phyloP scores from a whole-genome alignment of 2,329 filamentous ascomycete genomes.

The Colletotrichum sp. region DNA sequence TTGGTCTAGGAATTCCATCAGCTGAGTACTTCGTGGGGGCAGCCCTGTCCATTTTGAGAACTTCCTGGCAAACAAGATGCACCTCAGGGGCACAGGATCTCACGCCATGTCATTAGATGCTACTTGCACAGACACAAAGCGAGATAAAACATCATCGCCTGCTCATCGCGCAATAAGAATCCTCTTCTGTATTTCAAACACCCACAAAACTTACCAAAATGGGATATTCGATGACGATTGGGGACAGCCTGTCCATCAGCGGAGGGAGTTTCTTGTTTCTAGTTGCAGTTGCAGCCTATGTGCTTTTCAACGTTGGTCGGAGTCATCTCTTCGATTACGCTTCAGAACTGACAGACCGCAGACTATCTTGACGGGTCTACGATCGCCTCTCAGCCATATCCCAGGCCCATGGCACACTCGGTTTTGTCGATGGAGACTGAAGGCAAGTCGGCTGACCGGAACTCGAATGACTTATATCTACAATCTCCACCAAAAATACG shows the following conservation, averaged over 20 bases:
- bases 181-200: not conserved
- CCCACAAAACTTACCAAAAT: not conserved
- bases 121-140: fast-evolving
- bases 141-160: not conserved
- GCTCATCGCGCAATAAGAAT: fast-evolving
- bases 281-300: not conserved
- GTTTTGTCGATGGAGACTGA: not conserved
- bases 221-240: fast-evolving
- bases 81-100: not conserved
- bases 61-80: not conserved
- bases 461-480: not conserved
- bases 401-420: not conserved
- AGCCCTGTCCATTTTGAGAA: not conserved
- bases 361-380: not conserved
- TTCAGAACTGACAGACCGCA: not conserved
- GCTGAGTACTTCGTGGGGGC: not conserved
- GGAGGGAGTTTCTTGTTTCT: not conserved
- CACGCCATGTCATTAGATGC: fast-evolving
- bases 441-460: not conserved
- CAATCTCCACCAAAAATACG: not conserved
- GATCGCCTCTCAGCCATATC: not conserved
- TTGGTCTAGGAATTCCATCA: not conserved
- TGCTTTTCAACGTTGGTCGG: fast-evolving
- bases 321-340: fast-evolving
- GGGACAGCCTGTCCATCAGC: fast-evolving